Evolutionary conservation across 805 yeast species (phyloP).

Genomic region (Spathaspora girioi): DNA sequence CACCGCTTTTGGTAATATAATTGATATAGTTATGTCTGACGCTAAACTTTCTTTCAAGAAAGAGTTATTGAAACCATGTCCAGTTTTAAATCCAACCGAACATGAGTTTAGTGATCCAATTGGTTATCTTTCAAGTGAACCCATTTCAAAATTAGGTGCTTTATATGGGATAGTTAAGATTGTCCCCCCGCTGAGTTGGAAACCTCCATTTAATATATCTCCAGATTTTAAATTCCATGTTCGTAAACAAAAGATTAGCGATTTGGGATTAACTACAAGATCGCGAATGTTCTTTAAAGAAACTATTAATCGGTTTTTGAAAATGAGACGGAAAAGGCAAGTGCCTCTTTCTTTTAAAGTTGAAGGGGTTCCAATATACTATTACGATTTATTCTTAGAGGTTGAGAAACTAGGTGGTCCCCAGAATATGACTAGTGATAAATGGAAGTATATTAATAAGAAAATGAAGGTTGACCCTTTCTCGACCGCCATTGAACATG

Average conservation of each 20-base stretch:
- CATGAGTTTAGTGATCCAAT: conserved; percentile 50
- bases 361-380: conserved; percentile 17
- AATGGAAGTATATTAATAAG: conserved; percentile 21
- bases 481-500: conserved; percentile 16
- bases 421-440: conserved; percentile 12
- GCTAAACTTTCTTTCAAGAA: conserved; percentile 6
- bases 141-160: conserved; percentile 38
- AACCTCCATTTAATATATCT: conserved; percentile 54
- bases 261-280: conserved; percentile 59
- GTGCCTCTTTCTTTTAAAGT: conserved; percentile 19
- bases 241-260: conserved; percentile 62
- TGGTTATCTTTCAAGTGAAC: conserved; percentile 40
- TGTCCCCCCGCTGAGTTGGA: conserved; percentile 51
- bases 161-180: conserved; percentile 51
- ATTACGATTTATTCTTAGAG: conserved; percentile 37
- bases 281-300: conserved; percentile 59
- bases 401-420: conserved; percentile 24
- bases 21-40: not conserved
- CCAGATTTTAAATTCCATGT: conserved; percentile 60
- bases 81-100: conserved; percentile 42
- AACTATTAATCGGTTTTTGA: conserved; percentile 56
- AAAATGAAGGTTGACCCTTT: conserved; percentile 18
- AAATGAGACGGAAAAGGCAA: conserved; percentile 37
- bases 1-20: not conserved
- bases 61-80: conserved; percentile 34